These are phyloP conservation scores for Phytophthora pluvialis DNA, from an alignment of 352 stramenopile species.

Conservation along the genomic window DNA sequence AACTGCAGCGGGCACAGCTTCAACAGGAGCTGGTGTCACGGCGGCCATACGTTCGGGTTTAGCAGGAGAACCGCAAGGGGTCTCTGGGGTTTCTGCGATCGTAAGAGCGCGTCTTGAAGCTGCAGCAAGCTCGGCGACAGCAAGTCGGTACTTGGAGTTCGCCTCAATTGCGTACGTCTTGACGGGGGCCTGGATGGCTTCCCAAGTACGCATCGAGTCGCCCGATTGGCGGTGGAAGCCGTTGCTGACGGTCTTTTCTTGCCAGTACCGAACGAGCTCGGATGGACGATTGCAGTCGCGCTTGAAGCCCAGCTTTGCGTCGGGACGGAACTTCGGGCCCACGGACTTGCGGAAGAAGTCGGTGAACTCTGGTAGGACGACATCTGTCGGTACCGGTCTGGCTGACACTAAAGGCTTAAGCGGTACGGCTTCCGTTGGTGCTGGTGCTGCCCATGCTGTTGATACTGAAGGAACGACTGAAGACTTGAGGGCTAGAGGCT, in stretches of 20 bases:
- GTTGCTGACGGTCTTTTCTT: constrained; percentile 56
- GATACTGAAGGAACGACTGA: constrained; percentile 4
- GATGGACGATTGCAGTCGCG: constrained; percentile 42
- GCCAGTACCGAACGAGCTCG: constrained; percentile 73
- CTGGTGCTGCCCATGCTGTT: constrained; percentile 17
- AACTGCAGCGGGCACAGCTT: background rate
- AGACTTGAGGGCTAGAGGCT: constrained; percentile 28
- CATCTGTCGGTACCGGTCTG: constrained; percentile 18
- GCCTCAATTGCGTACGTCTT: constrained; percentile 79
- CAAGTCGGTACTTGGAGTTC: constrained; percentile 70
- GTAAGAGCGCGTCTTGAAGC: constrained; percentile 41
- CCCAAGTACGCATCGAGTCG: constrained; percentile 75
- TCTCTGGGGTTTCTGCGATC: constrained; percentile 15
- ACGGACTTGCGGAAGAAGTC: constrained; percentile 74
- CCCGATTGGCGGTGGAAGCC: constrained; percentile 44
- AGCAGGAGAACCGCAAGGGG: background rate
- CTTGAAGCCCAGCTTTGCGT: constrained; percentile 68
- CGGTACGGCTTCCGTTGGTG: background rate
- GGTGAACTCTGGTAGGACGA: constrained; percentile 74
- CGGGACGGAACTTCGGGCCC: constrained; percentile 42
- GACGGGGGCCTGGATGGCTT: constrained; percentile 68
- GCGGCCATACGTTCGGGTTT: constrained; percentile 13
- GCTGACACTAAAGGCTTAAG: constrained; percentile 11
- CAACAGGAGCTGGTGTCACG: background rate
- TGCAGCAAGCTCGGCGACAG: constrained; percentile 52